Evolutionary conservation across 345 rosid genomes (phyloP), one percentile per base, ranked within the genome.

Genomic region (Kandelia obovata): DNA sequence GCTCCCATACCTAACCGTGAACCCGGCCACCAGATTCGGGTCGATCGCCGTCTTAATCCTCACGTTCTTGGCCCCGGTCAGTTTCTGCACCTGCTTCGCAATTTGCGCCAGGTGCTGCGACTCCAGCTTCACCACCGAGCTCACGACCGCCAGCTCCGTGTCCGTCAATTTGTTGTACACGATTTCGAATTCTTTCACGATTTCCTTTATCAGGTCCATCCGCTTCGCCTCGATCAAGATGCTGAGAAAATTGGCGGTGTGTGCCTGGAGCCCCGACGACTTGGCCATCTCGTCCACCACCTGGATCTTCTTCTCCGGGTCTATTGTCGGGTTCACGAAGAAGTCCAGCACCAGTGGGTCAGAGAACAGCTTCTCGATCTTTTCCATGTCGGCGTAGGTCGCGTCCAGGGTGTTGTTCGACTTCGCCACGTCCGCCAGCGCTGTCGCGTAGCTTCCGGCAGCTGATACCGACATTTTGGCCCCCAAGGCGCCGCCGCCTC

Each of bases 41-140:
- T 91, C 98, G 34, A 88, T 84, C 28, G 75, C 75, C 1, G 90
- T 87, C 87, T 94, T 94, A 52, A 94, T 86, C 89, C 96, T 80
- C 19, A 91, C 97, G 65, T 91, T 91, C 81, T 83, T 87, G 1
- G 92, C 90, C 46, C 92, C 92, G 0, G 97, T 89, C 66, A 91
- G 73, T 80, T 85, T 91, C 95, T 94, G 97, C 59, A 94, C 95
- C 72, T 91, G 97, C 76, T 91, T 94, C 27, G 97, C 90, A 5
- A 94, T 86, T 88, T 94, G 95, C 0, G 95, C 87, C 59, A 94
- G 34, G 35, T 94, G 96, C 73, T 88, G 88, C 52, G 89, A 64
- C 77, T 91, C 97, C 77, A 94, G 34, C 26, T 76, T 53, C 84
- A 91, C 97, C 72, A 94, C 98, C 39, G 96, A 91, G 65, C 80